phyloP scores from a whole-genome alignment of 2,329 filamentous ascomycete genomes.

The Endocalyx cinctus region DNA sequence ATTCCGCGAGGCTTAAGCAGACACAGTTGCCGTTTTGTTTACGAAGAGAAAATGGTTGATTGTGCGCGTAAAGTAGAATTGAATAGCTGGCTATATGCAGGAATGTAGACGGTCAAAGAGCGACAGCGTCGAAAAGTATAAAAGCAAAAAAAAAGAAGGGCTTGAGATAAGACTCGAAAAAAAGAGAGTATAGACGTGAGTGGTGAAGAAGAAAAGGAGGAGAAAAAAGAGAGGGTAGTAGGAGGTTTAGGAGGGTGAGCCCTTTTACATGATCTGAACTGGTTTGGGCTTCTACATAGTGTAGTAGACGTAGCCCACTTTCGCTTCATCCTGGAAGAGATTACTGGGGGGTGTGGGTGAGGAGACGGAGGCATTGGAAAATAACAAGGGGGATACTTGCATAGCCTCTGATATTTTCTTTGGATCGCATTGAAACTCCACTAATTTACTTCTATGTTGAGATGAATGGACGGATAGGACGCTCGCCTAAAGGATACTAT shows the following conservation, averaged over 20 bases:
- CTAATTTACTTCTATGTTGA: no score
- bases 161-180: conserved; percentile 17
- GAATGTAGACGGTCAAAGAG: conserved; percentile 21
- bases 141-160: conserved; percentile 25
- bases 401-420: no score
- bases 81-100: conserved; percentile 22
- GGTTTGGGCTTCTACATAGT: no score
- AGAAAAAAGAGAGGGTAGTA: conserved; percentile 13
- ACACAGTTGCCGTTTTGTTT: conserved; percentile 21
- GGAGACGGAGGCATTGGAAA: no score
- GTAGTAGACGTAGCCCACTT: no score
- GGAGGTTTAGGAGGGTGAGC: conserved; percentile 11
- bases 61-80: conserved; percentile 21
- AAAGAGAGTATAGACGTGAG: conserved; percentile 14
- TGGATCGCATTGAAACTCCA: no score
- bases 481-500: no score
- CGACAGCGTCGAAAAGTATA: conserved; percentile 25
- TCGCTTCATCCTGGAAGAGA: no score
- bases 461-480: no score
- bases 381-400: no score
- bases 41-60: conserved; percentile 11
- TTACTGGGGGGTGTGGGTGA: no score
- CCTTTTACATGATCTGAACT: no score
- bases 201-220: conserved; percentile 10
- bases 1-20: conserved; percentile 27